A percentile compares a stretch with the other conserved stretches of the same genome.
phyloP scores from a whole-genome alignment of 2,329 filamentous ascomycete species.

The Aspergillus melleus region DNA sequence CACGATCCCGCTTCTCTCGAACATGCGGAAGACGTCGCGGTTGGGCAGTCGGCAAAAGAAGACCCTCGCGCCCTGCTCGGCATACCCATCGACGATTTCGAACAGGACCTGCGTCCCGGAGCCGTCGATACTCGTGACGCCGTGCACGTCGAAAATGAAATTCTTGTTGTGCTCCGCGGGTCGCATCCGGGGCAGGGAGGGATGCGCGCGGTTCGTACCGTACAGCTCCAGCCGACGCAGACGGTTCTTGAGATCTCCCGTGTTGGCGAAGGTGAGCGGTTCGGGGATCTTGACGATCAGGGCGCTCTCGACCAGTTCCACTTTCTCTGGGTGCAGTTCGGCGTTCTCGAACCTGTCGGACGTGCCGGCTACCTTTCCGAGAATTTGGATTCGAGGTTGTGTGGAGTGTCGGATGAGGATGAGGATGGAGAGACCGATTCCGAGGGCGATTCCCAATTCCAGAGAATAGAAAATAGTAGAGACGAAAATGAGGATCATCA shows the following conservation, averaged over 20 bases:
- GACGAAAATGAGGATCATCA: constrained; percentile 89
- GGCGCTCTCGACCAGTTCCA: constrained; percentile 89
- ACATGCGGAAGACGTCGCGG: constrained; percentile 66
- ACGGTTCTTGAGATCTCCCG: constrained; percentile 82
- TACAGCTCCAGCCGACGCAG: constrained; percentile 84
- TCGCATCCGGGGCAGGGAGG: constrained; percentile 78
- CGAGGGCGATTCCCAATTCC: constrained; percentile 88
- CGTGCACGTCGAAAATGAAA: constrained; percentile 95
- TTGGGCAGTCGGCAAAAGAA: constrained; percentile 56
- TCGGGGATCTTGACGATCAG: constrained; percentile 98
- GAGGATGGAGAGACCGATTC: constrained; percentile 85
- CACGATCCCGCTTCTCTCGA: constrained; percentile 80
- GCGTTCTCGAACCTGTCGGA: constrained; percentile 79
- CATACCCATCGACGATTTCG: constrained; percentile 83
- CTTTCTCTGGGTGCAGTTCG: constrained; percentile 66
- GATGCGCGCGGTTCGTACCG: constrained; percentile 81
- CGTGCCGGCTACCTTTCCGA: constrained; percentile 83
- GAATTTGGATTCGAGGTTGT: constrained; percentile 89
- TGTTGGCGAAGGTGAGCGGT: constrained; percentile 95
- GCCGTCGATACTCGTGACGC: constrained; percentile 92
- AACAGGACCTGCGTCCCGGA: constrained; percentile 87
- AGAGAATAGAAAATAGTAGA: constrained; percentile 95
- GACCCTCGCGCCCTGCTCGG: constrained; percentile 66
- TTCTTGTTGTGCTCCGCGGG: constrained; percentile 81
- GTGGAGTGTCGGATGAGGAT: constrained; percentile 89